Evolutionary conservation across 2,329 filamentous ascomycete species (phyloP), one percentile per base, ranked within the genome.

Genomic region (Dothiorella sarmentorum): DNA sequence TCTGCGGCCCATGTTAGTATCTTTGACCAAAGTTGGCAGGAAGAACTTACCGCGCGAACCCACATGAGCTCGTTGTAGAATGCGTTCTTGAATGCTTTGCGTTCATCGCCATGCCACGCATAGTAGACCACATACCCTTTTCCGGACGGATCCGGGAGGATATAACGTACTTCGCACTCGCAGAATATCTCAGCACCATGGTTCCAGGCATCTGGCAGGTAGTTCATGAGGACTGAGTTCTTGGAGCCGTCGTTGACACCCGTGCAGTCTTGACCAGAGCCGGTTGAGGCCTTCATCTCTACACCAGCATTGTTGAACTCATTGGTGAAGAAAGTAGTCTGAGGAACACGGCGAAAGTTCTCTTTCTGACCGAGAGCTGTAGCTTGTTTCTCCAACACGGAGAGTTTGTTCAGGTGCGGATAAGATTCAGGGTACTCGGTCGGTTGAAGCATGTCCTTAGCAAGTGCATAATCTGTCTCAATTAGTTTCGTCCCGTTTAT

Each of bases 141-240:
- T 1, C 49, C 45, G 0, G 69, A 68, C 1, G 74, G 75, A 43
- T 78, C 77, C 67, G 84, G 80, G 59, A 82, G 79, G 51, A 89
- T 75, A 64, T 87, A 82, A 44, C 82, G 77, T 2, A 88, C 86
- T 67, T 88, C 84, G 61, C 84, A 85, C 64, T 85, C 80, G 69
- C 85, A 89, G 62, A 89, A 89, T 3, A 89, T 82, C 66, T 89
- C 85, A 13, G 86, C 83, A 7, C 85, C 86, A 83, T 85, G 86
- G 65, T 87, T 86, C 85, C 85, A 88, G 1, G 86, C 85, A 68
- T 89, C 86, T 7, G 82, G 79, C 7, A 89, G 73, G 64, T 89
- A 89, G 0, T 85, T 89, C 33, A 86, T 83, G 1, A 85, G 75
- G 0, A 83, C 87, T 11, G 82, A 85, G 18, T 80, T 87, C 70